Base-by-base conservation (phyloP, 2,329 filamentous ascomycete species). In the Leptographium wingfieldii region DNA sequence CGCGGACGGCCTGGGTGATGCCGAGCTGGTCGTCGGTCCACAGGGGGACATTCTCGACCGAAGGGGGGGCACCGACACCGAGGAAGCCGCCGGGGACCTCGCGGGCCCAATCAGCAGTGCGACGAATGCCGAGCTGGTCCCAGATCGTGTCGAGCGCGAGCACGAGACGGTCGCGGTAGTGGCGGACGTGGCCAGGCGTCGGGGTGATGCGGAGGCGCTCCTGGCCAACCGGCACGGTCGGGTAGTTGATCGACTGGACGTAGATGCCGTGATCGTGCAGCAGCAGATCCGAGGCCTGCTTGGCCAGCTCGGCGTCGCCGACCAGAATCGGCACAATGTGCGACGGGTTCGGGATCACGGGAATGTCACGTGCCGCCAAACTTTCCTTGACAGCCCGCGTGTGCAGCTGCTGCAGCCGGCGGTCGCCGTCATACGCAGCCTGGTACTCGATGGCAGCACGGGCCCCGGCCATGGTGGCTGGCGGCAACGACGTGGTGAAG, bases 231-330 rank as follows among this genome's bases (percentile, higher is more conserved):
- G 94, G 94, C 3, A 99, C 94, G 57, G 94, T 99, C 2, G 94
- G 94, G 75, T 97, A 97, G 77, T 99, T 99, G 81, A 99, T 97
- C 59, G 90, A 91, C 76, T 99, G 94, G 31, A 99, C 94, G 71
- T 99, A 99, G 70, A 99, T 96, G 63, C 85, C 83, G 77, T 96
- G 88, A 66, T 95, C 87, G 66, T 88, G 85, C 16, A 99, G 82
- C 27, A 99, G 84, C 77, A 95, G 84, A 71, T 99, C 94, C 29
- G 90, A 95, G 9, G 94, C 94, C 67, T 86, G 80, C 79, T 94
- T 96, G 62, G 94, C 94, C 49, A 95, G 77, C 73, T 94, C 92
- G 55, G 94, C 94, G 69, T 95, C 94, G 61, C 94, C 94, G 56
- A 99, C 92, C 14, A 99, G 81, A 59, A 97, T 82, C 4, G 94